These are phyloP conservation scores for Metschnikowia matae DNA, from an alignment of 805 yeast species.

Conservation along the genomic window DNA sequence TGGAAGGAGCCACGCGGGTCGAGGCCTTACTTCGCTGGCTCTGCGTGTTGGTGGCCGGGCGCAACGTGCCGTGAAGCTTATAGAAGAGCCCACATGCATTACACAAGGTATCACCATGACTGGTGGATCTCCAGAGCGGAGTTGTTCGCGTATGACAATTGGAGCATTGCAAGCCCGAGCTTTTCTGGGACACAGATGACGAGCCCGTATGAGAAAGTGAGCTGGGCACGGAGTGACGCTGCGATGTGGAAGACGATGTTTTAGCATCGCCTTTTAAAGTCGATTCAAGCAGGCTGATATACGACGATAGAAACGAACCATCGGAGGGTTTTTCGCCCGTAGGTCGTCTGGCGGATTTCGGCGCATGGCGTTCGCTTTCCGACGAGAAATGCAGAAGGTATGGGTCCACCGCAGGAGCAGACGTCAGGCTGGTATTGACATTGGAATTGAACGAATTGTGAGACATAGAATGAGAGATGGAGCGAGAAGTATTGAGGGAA, in stretches of 20 bases:
- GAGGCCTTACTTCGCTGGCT: background rate
- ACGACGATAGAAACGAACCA: conserved; percentile 31
- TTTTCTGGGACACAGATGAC: conserved; percentile 11
- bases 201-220: conserved; percentile 11
- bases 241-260: conserved; percentile 4
- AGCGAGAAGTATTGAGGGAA: too few relatives aligned
- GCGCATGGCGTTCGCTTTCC: background rate
- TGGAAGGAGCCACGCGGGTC: background rate
- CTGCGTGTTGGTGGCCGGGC: conserved; percentile 31
- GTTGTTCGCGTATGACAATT: conserved; percentile 44
- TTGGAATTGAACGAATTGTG: background rate
- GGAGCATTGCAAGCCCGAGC: conserved; percentile 30
- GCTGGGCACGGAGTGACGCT: conserved; percentile 2
- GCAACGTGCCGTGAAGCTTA: conserved; percentile 42
- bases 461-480: background rate
- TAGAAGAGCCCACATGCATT: conserved; percentile 46
- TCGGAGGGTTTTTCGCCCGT: conserved; percentile 1
- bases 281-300: conserved; percentile 37
- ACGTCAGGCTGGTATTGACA: background rate
- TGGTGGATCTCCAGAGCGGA: conserved; percentile 43
- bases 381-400: conserved; percentile 2
- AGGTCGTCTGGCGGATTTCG: background rate
- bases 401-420: conserved; percentile 1
- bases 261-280: conserved; percentile 29
- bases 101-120: conserved; percentile 40